Conservation (phyloP, 2,329 filamentous ascomycete species). For the Talaromyces sp. region DNA sequence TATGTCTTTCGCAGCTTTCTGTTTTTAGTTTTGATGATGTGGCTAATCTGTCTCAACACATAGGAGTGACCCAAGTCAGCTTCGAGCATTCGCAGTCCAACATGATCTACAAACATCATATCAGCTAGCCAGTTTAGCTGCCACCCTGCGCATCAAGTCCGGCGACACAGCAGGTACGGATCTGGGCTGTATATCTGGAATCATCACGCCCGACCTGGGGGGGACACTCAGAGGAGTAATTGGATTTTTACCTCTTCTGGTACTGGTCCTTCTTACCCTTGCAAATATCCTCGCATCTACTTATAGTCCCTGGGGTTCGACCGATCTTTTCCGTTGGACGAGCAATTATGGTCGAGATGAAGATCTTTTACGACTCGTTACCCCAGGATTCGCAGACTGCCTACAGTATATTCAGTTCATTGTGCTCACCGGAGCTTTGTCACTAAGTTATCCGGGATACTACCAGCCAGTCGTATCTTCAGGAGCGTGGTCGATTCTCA, state of each 20-base stretch:
- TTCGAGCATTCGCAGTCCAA: constrained; percentile 71
- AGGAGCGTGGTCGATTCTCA: constrained; percentile 79
- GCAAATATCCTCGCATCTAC: constrained; percentile 82
- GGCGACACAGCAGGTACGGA: constrained; percentile 62
- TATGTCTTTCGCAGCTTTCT: constrained; percentile 37
- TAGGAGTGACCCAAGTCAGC: constrained; percentile 46
- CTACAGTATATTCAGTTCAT: constrained; percentile 96
- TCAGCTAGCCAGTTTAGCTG: constrained; percentile 75
- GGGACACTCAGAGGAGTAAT: constrained; percentile 63
- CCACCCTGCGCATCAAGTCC: constrained; percentile 70
- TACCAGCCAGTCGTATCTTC: constrained; percentile 90
- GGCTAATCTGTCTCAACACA: constrained; percentile 9
- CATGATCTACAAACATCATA: constrained; percentile 79
- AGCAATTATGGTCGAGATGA: constrained; percentile 95
- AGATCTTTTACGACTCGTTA: constrained; percentile 85
- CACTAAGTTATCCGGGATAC: constrained; percentile 85
- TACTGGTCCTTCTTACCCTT: constrained; percentile 74
- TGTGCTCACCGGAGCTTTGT: constrained; percentile 80
- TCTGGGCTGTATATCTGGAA: constrained; percentile 77
- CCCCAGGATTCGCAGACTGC: constrained; percentile 93
- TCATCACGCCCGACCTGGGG: constrained; percentile 80
- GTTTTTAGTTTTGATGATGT: constrained; percentile 7
- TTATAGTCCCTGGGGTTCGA: constrained; percentile 89
- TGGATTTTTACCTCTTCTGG: constrained; percentile 70
- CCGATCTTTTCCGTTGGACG: constrained; percentile 91